Evolutionary conservation across 2,329 filamentous ascomycete genomes (phyloP).

Genomic region (Cladorrhinum sp.): DNA sequence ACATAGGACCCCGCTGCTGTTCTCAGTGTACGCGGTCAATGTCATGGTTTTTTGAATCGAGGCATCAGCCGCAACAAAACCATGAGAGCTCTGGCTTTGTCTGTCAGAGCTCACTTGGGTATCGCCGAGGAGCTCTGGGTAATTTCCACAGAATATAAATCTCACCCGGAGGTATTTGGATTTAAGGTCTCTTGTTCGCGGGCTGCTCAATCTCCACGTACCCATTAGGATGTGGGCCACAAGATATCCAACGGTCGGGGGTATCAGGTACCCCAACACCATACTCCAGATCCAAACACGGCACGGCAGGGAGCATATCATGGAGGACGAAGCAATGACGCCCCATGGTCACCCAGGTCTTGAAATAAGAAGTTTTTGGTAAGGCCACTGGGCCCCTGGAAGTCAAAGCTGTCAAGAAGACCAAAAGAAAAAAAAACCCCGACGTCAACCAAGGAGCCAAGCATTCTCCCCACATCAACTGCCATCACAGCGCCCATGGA

Average conservation of each 20-base stretch:
- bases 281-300: neutral
- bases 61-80: too few relatives aligned
- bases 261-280: neutral
- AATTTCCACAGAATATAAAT: neutral
- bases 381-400: neutral
- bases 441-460: neutral
- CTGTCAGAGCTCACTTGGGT: neutral
- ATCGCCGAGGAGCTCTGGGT: neutral
- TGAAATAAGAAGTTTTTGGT: neutral
- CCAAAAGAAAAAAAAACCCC: too few relatives aligned
- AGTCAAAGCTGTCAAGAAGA: neutral
- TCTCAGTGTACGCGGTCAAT: neutral
- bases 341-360: neutral
- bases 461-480: neutral
- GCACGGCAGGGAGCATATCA: neutral
- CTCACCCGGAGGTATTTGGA: too few relatives aligned
- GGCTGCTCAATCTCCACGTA: neutral
- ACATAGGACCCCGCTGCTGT: neutral
- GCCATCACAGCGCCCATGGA: neutral
- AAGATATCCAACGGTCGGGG: neutral
- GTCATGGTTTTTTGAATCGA: neutral
- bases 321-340: neutral
- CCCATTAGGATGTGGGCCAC: neutral
- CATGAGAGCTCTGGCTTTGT: too few relatives aligned
- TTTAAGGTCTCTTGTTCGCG: too few relatives aligned